Base-by-base conservation (phyloP, 768 basidiomycete genomes). In the Auriculariales sp. region DNA sequence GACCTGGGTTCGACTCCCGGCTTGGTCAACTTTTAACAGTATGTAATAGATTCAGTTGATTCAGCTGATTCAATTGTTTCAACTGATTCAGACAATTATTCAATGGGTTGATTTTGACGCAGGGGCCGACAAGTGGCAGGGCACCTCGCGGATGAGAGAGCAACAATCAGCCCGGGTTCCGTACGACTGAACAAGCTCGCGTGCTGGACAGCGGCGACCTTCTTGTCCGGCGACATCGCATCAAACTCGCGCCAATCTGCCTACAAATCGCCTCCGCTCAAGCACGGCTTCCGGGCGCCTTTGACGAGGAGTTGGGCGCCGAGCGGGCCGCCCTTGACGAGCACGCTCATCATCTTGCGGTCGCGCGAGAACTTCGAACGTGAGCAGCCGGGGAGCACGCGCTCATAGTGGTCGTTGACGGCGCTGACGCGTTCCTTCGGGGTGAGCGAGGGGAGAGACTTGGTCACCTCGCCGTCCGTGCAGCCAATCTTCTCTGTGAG, bases 321-420 rank as follows among this genome's bases (percentile, higher is more conserved):
- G n/a, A n/a, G n/a, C n/a, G n/a, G n/a, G 39, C 19, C 17, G 49
- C 79, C 72, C 53, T 69, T 75, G 32, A 89, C 86, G 47, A 98
- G 78, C 47, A 97, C 93, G 19, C 94, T 95, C 94, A 98, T 98
- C 80, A 93, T 94, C 69, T 97, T 99, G 61, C 94, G 84, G 66
- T 98, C 94, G 17, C 94, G 81, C 19, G 92, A 89, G 67, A 99
- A 98, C 64, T 99, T 94, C 64, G 98, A 94, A 7, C 92, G 98
- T 57, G 95, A 68, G 12, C 94, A 74, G 52, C 92, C 81, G 15
- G 79, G 71, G 59, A 89, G 82, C 14, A 68, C 71, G 48, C 70
- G 68, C 55, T 91, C 89, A 63, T 89, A 82, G 64, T 79, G 73
- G 30, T 86, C 82, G 70, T 84, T 92, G 67, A 97, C 73, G 30